Evolutionary conservation across 1,284 basidiomycete species (phyloP), one percentile per base, ranked within the genome.

Genomic region (Trametes polyzona): DNA sequence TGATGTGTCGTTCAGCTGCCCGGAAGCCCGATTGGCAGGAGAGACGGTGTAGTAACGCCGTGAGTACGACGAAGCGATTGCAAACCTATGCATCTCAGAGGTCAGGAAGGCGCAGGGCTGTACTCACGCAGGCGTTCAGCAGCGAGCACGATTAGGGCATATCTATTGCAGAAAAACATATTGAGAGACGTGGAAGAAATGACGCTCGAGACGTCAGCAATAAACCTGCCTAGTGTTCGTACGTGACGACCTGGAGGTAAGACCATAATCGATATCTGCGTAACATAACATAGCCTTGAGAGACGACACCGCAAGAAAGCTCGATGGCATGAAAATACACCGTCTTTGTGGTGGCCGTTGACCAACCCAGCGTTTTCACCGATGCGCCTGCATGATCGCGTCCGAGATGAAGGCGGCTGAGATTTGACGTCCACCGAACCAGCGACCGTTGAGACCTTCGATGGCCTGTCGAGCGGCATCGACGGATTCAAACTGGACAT

Each of bases 401-500:
- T 96, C 93, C 57, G 92, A 90, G 67, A 95, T 95, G 77, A 92
- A 95, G 56, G 82, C 73, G 55, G 93, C 95, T 46, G 87, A 84
- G 60, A 97, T 86, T 74, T 91, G 88, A 71, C 87, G 87, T 50
- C 95, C 95, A 59, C 95, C 95, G 69, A 98, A 98, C 91, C 93
- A 96, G 59, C 96, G 91, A 43, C 95, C 95, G 67, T 97, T 93
- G 52, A 99, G 83, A 62, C 93, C 93, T 69, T 92, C 85, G 52
- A 96, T 79, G 43, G 96, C 94, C 52, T 88, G 84, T 69, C 89
- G 89, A 17, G 96, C 93, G 19, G 83, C 78, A 11, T 94, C 90
- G 58, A 94, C 78, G 30, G 82, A 74, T 62, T 85, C 86, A 69
- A 99, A 98, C 73, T 95, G 93, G 71, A 99, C 82, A 73, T 97